A percentile compares a stretch with the other conserved stretches of the same genome.
Conservation (phyloP, 2,329 filamentous ascomycete species). For the Fusarium ramigenum region DNA sequence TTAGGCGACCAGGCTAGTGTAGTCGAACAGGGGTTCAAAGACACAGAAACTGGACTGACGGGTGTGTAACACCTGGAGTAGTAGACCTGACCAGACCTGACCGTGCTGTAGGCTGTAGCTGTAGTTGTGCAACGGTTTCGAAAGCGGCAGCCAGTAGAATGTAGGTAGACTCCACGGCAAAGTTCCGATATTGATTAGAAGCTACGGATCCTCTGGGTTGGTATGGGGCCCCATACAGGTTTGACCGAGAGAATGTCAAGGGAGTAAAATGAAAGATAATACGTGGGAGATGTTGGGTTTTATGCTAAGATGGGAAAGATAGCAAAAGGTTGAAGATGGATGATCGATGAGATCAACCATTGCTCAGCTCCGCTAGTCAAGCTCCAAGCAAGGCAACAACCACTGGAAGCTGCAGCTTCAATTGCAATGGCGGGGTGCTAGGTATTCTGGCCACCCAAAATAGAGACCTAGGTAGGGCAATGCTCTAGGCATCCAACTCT, state of each 20-base stretch:
- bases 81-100: conserved; percentile 1
- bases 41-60: conserved; percentile 4
- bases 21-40: conserved; percentile 26
- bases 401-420: conserved; percentile 9
- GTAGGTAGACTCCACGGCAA: conserved; percentile 6
- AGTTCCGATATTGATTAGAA: conserved; percentile 4
- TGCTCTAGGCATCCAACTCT: not conserved
- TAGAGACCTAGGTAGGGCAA: not conserved
- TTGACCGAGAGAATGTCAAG: not conserved
- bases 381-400: conserved; percentile 17
- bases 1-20: conserved; percentile 25
- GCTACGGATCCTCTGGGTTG: not conserved
- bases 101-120: not conserved
- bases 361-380: conserved; percentile 12
- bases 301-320: not conserved
- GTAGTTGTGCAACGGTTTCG: conserved; percentile 8
- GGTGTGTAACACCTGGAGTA: not conserved
- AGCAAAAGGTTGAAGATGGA: conserved; percentile 1
- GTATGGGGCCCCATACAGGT: not conserved
- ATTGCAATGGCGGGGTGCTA: conserved; percentile 22
- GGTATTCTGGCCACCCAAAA: not conserved
- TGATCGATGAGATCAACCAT: conserved; percentile 16
- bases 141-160: not conserved
- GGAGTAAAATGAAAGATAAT: not conserved
- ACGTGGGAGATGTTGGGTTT: not conserved